A percentile compares a stretch with the other conserved stretches of the same genome.
Evolutionary conservation across 441 rosid species (phyloP).

Genomic region (Erodium chrysanthum): DNA sequence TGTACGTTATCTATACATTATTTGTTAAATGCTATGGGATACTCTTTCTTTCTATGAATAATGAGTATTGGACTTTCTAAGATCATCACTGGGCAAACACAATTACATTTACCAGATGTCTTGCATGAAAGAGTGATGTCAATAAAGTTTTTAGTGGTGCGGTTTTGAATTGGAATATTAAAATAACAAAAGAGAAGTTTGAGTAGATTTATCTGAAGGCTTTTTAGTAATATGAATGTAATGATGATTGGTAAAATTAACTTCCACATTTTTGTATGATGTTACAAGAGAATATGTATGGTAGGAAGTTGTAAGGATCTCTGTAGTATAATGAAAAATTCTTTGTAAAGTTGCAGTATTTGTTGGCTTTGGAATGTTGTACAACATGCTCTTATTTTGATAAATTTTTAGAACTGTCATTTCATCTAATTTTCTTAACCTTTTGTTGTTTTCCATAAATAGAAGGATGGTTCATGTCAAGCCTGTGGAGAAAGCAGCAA

Average conservation of each 20-base stretch:
- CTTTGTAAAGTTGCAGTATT: too few species aligned
- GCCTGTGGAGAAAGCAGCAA: slow-evolving; percentile 75
- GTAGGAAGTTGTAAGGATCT: neutral
- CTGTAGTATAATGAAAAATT: neutral
- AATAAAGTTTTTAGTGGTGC: neutral
- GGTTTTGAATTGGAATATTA: neutral
- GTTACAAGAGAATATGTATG: neutral
- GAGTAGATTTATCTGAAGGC: neutral
- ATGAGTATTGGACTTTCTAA: neutral
- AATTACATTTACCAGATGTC: neutral
- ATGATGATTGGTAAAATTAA: neutral
- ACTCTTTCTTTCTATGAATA: neutral
- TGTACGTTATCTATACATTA: neutral
- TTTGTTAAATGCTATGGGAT: neutral
- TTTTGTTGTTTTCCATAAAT: slow-evolving; percentile 10
- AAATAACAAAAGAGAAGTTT: neutral
- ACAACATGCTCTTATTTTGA: neutral
- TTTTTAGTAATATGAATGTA: neutral
- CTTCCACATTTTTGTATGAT: neutral
- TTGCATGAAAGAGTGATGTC: neutral
- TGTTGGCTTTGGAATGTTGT: slow-evolving; percentile 4
- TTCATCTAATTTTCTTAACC: neutral
- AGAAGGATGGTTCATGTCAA: slow-evolving; percentile 88
- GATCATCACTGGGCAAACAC: neutral
- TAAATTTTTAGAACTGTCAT: neutral